These are phyloP conservation scores for Gracilaria domingensis DNA, from an alignment of 23 red algal species.

Conservation along the genomic window DNA sequence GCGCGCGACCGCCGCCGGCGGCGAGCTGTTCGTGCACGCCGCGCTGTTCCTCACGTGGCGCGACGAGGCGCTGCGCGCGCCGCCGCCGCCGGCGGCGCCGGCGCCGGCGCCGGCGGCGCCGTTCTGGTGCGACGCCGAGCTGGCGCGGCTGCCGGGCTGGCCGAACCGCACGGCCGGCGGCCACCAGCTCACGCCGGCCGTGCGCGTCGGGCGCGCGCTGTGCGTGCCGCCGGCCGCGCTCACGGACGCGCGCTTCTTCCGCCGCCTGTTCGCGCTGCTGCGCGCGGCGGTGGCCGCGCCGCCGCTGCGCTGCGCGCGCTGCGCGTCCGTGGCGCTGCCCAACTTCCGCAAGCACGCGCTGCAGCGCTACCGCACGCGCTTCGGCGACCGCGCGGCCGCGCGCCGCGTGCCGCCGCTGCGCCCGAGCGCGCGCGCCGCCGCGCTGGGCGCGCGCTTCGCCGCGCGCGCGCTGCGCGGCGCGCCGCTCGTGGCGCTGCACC, in stretches of 20 bases:
- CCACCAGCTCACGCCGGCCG: background rate
- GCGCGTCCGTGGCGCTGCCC: slow-evolving; percentile 29
- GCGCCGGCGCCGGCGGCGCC: background rate
- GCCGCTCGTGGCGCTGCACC: slow-evolving; percentile 10
- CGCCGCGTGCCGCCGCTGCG: background rate
- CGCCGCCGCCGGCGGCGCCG: background rate
- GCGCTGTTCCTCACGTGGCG: slow-evolving; percentile 13
- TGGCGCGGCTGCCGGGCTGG: background rate
- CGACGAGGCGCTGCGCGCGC: background rate
- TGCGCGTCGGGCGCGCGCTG: background rate
- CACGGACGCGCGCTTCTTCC: too few species aligned
- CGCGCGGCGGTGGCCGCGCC: background rate
- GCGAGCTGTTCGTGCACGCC: background rate
- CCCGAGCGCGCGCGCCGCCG: background rate
- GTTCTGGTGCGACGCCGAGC: background rate
- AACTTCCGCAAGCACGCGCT: slow-evolving; percentile 62
- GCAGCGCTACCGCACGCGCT: background rate
- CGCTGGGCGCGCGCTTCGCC: background rate
- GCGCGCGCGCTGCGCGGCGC: background rate
- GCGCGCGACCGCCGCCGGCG: background rate
- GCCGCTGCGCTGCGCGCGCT: background rate
- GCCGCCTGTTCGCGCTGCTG: background rate
- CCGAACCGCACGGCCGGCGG: background rate
- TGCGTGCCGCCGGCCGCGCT: background rate
- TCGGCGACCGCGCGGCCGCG: background rate